phyloP scores from a whole-genome alignment of 352 stramenopile species.

The Pythium rishiriense region DNA sequence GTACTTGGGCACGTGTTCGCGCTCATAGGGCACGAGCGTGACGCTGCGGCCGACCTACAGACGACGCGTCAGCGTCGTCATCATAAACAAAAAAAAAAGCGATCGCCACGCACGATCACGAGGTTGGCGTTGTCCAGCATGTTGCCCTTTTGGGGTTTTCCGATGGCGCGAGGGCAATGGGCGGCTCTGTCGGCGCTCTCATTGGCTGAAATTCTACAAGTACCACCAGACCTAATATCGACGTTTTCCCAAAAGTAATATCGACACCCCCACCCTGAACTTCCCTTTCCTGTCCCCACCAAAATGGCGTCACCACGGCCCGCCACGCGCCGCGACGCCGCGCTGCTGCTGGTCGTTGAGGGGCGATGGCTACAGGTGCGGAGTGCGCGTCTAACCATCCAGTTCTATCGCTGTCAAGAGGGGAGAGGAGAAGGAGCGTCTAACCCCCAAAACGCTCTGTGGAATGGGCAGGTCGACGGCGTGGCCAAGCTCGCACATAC shows the following conservation, averaged over 20 bases:
- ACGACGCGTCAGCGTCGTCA: neutral
- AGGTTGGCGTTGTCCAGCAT: conserved; percentile 62
- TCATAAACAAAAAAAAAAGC: no score
- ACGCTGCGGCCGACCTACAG: conserved; percentile 56
- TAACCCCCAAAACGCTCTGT: neutral
- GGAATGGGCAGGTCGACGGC: conserved; percentile 9
- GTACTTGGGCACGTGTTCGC: conserved; percentile 92
- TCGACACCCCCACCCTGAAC: conserved; percentile 8
- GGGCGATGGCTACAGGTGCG: conserved; percentile 46
- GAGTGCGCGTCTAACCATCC: no score
- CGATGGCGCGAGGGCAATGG: no score
- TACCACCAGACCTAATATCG: conserved; percentile 23
- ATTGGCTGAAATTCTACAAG: no score
- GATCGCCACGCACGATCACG: conserved; percentile 44
- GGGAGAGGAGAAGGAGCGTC: neutral
- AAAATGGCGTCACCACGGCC: neutral
- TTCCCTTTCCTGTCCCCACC: no score
- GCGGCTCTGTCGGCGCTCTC: no score
- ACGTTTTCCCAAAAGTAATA: conserved; percentile 16
- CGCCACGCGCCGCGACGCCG: conserved; percentile 7
- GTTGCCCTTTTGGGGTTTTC: no score
- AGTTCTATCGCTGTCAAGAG: no score
- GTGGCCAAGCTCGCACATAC: conserved; percentile 15
- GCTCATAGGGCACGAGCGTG: conserved; percentile 79
- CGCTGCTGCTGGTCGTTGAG: conserved; percentile 39